phyloP scores from a whole-genome alignment of 345 rosid genomes.

The Aegle marmelos region DNA sequence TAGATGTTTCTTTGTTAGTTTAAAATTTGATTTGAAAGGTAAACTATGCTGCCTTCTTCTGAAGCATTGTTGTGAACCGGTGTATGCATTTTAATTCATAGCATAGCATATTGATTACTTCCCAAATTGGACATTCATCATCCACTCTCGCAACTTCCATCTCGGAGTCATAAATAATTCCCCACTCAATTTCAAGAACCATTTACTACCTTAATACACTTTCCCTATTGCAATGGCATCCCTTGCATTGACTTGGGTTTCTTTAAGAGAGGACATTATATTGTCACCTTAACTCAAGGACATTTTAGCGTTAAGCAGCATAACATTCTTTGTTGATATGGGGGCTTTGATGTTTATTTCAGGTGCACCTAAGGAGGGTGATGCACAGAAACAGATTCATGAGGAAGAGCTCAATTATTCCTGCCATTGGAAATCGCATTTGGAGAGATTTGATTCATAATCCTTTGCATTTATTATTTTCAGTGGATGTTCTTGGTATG shows the following conservation, averaged over 20 bases:
- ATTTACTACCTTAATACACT: background rate
- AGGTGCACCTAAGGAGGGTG: constrained; percentile 96
- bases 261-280: constrained; percentile 12
- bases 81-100: background rate
- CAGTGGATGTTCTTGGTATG: constrained; percentile 97
- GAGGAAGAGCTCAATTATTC: constrained; percentile 83
- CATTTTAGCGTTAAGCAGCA: background rate
- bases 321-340: constrained; percentile 17
- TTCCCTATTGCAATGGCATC: background rate
- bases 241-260: constrained; percentile 7
- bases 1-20: background rate
- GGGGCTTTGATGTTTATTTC: constrained; percentile 22
- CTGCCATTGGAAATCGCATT: constrained; percentile 83
- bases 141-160: background rate
- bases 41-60: background rate
- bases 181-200: background rate
- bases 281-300: background rate
- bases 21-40: background rate
- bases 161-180: background rate
- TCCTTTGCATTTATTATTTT: constrained; percentile 87
- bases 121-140: background rate
- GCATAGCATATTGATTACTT: background rate
- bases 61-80: background rate
- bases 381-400: constrained; percentile 88
- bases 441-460: constrained; percentile 98